phyloP scores from a whole-genome alignment of 2,329 filamentous ascomycete genomes.

The Thermomyces lanuginosus region DNA sequence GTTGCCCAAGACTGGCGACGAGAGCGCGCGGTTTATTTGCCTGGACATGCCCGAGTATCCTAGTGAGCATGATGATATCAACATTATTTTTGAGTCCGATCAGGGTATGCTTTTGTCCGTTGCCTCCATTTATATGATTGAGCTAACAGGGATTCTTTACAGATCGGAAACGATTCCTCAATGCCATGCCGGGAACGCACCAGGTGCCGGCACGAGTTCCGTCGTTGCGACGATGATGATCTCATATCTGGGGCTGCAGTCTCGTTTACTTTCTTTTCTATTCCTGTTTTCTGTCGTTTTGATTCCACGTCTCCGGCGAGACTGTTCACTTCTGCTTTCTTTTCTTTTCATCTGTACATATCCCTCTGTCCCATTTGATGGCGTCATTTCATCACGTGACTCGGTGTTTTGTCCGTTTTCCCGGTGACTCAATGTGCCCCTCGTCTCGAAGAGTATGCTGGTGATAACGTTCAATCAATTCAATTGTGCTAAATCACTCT shows the following conservation, averaged over 20 bases:
- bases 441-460: too few species aligned
- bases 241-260: conserved; percentile 1
- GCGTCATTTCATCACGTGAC: too few species aligned
- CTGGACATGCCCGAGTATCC: conserved; percentile 78
- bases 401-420: too few species aligned
- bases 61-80: conserved; percentile 83
- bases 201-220: conserved; percentile 25
- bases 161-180: conserved; percentile 25
- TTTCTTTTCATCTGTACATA: too few species aligned
- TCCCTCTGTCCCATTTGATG: too few species aligned
- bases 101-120: conserved; percentile 41
- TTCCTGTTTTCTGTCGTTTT: conserved; percentile 1
- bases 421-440: too few species aligned
- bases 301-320: too few species aligned
- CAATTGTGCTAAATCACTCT: neutral
- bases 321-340: too few species aligned
- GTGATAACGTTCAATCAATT: too few species aligned
- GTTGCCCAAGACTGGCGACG: conserved; percentile 44
- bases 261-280: conserved; percentile 1
- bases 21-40: conserved; percentile 56
- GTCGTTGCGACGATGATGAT: conserved; percentile 22
- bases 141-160: conserved; percentile 4
- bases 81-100: conserved; percentile 67
- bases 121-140: neutral
- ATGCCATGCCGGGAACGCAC: conserved; percentile 22